Conservation (phyloP, 805 yeast genomes). For the Suhomyces kilbournensis region DNA sequence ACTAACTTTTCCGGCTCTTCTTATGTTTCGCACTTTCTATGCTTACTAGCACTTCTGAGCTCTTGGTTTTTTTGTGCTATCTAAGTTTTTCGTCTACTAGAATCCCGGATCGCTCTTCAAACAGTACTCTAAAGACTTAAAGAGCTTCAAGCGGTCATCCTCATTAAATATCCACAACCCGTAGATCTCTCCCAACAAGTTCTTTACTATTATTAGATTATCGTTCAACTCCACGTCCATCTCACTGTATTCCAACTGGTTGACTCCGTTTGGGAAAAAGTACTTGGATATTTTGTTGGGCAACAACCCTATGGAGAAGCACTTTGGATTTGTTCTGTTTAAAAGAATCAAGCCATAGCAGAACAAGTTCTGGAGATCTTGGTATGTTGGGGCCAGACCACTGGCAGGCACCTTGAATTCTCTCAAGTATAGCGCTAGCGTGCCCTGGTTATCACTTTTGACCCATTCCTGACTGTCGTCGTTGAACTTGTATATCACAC, state of each 20-base stretch:
- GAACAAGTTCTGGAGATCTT: conserved; percentile 45
- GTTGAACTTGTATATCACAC: conserved; percentile 66
- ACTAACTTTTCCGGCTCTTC: too few species aligned
- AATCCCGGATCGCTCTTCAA: conserved; percentile 27
- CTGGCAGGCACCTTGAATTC: conserved; percentile 31
- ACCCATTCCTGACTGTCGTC: conserved; percentile 61
- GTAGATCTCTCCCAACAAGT: conserved; percentile 64
- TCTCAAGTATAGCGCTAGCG: conserved; percentile 61
- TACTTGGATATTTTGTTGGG: conserved; percentile 50
- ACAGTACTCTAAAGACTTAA: conserved; percentile 43
- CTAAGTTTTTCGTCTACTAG: too few species aligned
- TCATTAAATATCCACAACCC: conserved; percentile 78
- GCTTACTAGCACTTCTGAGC: too few species aligned
- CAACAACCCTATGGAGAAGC: conserved; percentile 67
- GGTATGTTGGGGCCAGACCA: conserved; percentile 14
- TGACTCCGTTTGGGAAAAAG: conserved; percentile 36
- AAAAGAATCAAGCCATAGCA: conserved; percentile 68
- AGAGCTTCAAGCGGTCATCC: conserved; percentile 60
- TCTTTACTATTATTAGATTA: conserved; percentile 66
- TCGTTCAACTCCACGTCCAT: conserved; percentile 69
- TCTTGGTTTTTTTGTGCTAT: too few species aligned
- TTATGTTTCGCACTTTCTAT: too few species aligned
- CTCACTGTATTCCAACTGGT: conserved; percentile 32
- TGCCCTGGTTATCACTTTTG: conserved; percentile 68
- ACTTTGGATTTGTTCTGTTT: conserved; percentile 65